Evolutionary conservation across 768 basidiomycete species (phyloP).

Genomic region (Panaeolus papilionaceus): DNA sequence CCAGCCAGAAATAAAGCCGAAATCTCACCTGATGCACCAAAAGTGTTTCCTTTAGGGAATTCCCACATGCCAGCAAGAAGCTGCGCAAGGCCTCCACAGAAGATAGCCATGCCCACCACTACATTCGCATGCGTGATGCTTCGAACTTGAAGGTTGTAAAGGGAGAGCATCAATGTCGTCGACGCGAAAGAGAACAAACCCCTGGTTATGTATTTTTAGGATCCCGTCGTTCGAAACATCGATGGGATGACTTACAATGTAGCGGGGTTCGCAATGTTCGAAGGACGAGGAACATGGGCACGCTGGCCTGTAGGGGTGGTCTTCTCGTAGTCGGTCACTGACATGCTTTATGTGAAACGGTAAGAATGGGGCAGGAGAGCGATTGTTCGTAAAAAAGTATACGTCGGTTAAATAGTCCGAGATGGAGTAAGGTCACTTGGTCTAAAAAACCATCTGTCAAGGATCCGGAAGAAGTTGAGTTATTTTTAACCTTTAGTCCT

Average conservation of each 20-base stretch:
- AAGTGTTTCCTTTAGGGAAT: conserved; percentile 61
- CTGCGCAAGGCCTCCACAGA: conserved; percentile 74
- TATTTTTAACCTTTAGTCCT: conserved; percentile 3
- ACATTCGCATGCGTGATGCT: conserved; percentile 57
- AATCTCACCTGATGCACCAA: conserved; percentile 65
- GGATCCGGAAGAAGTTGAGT: not conserved
- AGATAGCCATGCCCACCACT: conserved; percentile 77
- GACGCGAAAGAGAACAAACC: conserved; percentile 18
- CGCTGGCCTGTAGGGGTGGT: not conserved
- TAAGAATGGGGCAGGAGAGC: conserved; percentile 5
- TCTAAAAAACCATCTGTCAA: conserved; percentile 6
- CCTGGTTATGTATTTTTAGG: not conserved
- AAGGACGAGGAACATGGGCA: conserved; percentile 27
- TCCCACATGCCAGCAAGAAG: conserved; percentile 84
- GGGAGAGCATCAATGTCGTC: conserved; percentile 71
- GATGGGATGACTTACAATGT: conserved; percentile 47
- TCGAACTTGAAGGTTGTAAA: conserved; percentile 63
- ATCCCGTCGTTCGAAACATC: not conserved
- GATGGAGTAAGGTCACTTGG: conserved; percentile 5
- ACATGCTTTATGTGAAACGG: not conserved
- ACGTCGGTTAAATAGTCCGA: conserved; percentile 9
- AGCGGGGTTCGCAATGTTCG: conserved; percentile 62
- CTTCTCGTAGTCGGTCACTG: conserved; percentile 5
- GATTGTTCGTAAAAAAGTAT: not conserved
- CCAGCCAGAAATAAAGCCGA: not conserved